Conservation (phyloP, 106 monocot species). For the Allium sativum region DNA sequence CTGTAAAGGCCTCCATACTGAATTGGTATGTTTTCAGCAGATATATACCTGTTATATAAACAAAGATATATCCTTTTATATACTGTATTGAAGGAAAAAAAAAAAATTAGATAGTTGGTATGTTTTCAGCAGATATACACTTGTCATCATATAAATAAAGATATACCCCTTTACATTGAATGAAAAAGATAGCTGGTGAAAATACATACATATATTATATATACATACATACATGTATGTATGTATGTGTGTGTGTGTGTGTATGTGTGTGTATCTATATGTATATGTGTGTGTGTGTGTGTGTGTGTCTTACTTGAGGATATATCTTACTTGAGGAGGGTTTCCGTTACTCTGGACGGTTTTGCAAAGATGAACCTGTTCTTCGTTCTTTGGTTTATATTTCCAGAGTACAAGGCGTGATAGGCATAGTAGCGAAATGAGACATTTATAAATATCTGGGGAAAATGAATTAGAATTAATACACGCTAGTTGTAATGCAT, state of each 20-base stretch:
- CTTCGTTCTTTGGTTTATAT: conserved; percentile 26
- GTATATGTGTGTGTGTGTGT: too few species aligned
- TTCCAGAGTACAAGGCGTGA: conserved; percentile 28
- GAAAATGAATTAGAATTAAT: not conserved
- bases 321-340: conserved; percentile 51
- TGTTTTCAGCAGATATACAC: conserved; percentile 44
- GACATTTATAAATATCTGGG: conserved; percentile 61
- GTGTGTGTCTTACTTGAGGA: not conserved
- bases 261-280: too few species aligned
- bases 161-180: too few species aligned
- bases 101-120: conserved; percentile 8
- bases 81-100: not conserved
- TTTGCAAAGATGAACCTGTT: conserved; percentile 56
- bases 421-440: conserved; percentile 44
- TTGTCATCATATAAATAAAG: conserved; percentile 24
- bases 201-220: too few species aligned
- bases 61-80: not conserved
- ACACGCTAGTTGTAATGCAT: too few species aligned
- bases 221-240: too few species aligned
- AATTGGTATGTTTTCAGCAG: conserved; percentile 52
- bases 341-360: conserved; percentile 48
- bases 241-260: too few species aligned
- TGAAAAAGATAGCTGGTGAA: too few species aligned
- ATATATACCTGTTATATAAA: conserved; percentile 41
- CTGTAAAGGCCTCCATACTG: conserved; percentile 67